These are phyloP conservation scores for Isatis tinctoria DNA, from an alignment of 345 rosid genomes.

Conservation along the genomic window DNA sequence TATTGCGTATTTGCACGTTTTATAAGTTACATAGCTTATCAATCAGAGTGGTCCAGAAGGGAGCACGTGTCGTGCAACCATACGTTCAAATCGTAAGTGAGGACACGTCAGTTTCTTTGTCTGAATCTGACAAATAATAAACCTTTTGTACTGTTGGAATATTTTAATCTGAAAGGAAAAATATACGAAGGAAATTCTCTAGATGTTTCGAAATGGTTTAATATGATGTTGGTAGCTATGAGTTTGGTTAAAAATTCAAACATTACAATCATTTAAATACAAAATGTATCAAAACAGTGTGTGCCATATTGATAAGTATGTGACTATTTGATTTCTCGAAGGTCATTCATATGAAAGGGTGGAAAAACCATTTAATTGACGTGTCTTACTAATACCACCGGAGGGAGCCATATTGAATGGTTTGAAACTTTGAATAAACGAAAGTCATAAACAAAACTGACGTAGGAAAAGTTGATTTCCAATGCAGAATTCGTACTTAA, in stretches of 20 bases:
- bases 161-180: background rate
- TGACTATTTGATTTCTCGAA: background rate
- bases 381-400: background rate
- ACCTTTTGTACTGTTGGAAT: background rate
- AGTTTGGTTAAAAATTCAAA: background rate
- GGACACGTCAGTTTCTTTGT: background rate
- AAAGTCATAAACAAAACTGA: background rate
- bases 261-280: background rate
- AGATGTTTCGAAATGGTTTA: background rate
- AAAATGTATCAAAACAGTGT: background rate
- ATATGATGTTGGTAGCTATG: background rate
- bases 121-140: slow-evolving; percentile 3
- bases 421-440: background rate
- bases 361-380: background rate
- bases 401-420: background rate
- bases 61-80: background rate
- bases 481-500: background rate
- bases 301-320: background rate
- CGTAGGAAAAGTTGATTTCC: background rate
- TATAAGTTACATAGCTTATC: slow-evolving; percentile 21
- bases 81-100: background rate
- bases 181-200: background rate
- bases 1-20: background rate
- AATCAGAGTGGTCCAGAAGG: background rate
- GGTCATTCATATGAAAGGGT: background rate